Percentiles rank a stretch among this genome's conserved stretches.
Evolutionary conservation across 306 rosid species (phyloP).

Genomic region (Morella rubra): DNA sequence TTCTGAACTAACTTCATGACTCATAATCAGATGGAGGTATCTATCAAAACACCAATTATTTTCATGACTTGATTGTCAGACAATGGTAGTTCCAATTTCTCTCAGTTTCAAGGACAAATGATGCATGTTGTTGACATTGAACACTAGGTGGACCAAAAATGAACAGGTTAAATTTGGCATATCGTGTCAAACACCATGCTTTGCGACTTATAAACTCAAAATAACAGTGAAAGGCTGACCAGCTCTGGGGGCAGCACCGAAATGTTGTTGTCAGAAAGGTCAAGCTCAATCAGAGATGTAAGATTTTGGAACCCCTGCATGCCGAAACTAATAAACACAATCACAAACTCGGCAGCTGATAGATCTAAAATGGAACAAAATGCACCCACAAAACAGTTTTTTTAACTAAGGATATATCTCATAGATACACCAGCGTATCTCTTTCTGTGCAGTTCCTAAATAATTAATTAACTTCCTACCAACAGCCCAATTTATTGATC

Average conservation of each 20-base stretch:
- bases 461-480: neutral
- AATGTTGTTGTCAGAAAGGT: conserved; percentile 79
- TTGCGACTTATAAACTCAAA: conserved; percentile 13
- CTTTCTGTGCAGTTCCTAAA: conserved; percentile 5
- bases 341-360: conserved; percentile 12
- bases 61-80: neutral
- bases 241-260: conserved; percentile 77
- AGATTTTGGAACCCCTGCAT: conserved; percentile 69
- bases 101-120: conserved; percentile 3
- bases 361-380: conserved; percentile 6
- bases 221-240: conserved; percentile 47
- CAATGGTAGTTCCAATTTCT: conserved; percentile 13
- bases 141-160: neutral
- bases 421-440: neutral
- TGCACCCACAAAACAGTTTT: conserved; percentile 14
- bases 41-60: neutral
- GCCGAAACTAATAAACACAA: conserved; percentile 24
- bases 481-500: neutral
- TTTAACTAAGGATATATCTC: conserved; percentile 6
- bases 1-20: neutral
- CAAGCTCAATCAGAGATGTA: conserved; percentile 72
- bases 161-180: neutral
- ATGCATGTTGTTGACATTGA: neutral
- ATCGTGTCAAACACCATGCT: neutral
- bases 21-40: neutral